Evolutionary conservation across 768 basidiomycete genomes (phyloP), one percentile per base, ranked within the genome.

Genomic region (Filobasidium wieringae): DNA sequence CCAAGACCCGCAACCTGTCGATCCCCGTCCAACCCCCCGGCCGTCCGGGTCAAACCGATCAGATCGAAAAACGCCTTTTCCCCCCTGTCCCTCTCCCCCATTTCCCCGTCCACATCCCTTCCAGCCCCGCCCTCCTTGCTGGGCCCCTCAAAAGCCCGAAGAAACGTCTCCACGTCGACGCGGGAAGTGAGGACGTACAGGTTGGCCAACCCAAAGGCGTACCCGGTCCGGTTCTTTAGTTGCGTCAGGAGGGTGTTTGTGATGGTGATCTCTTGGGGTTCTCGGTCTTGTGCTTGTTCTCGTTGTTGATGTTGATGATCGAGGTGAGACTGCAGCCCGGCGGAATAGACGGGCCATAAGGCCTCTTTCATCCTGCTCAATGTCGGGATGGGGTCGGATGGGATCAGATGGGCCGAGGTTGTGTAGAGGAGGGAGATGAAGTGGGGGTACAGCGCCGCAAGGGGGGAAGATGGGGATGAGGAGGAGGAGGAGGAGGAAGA

Each of bases 291-390:
- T 27, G 4, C n/a, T 47, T 47, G 43, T 27, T 24, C 29, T 12
- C 22, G 2, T 6, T 47, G 22, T 2, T 24, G 22, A 5, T 26
- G 7, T 7, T 4, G 2, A 7, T 26, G 2, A 2, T 11, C 7
- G 29, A 26, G 7, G 43, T 14, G 5, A 47, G 5, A 2, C 29
- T 19, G 19, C 67, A 58, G n/a, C 24, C 51, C 29, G 17, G 53
- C 40, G 19, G 63, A 31, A 58, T 72, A 73, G 6, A 73, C 60
- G n/a, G 63, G 66, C 72, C 72, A 73, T 7, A 73, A 58, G 5
- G 65, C 50, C 31, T 53, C 45, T 3, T 69, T 59, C 4, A 73
- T 58, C 41, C 65, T 57, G 17, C 62, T 61, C 17, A 72, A 39
- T 47, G 70, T 68, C 12, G 47, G 50, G 7, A 64, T 51, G 1